Conservation (phyloP, 805 yeast genomes). For the Wickerhamomyces strasburgensis region DNA sequence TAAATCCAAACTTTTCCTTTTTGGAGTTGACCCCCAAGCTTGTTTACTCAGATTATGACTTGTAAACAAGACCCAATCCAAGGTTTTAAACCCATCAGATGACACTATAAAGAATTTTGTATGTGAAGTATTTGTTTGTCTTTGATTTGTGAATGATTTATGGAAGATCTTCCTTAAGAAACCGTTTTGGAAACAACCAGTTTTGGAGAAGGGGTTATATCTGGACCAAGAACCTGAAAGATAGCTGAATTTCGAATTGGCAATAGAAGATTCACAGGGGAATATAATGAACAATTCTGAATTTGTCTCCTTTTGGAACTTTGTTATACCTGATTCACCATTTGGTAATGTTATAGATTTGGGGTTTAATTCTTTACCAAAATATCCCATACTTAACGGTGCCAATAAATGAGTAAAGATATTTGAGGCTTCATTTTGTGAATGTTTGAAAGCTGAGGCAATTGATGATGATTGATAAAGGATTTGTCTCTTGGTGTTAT, state of each 20-base stretch:
- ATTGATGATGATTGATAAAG: conserved; percentile 32
- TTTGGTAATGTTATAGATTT: conserved; percentile 6
- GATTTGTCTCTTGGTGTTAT: conserved; percentile 17
- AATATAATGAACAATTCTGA: conserved; percentile 36
- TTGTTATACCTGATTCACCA: conserved; percentile 12
- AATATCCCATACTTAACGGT: conserved; percentile 16
- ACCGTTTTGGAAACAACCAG: conserved; percentile 33
- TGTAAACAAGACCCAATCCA: conserved; percentile 69
- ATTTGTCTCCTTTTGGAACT: conserved; percentile 25
- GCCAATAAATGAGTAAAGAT: conserved; percentile 23
- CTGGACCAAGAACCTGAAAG: conserved; percentile 47
- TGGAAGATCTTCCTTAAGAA: conserved; percentile 35
- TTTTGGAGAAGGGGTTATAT: conserved; percentile 30
- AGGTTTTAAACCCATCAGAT: conserved; percentile 41
- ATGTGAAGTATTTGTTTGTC: conserved; percentile 47
- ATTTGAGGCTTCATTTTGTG: conserved; percentile 10
- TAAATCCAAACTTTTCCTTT: conserved; percentile 18
- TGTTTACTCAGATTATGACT: conserved; percentile 71
- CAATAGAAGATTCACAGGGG: conserved; percentile 40
- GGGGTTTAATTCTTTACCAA: conserved; percentile 4
- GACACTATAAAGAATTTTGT: conserved; percentile 62
- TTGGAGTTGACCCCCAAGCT: conserved; percentile 67
- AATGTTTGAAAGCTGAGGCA: conserved; percentile 16
- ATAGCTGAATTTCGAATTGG: conserved; percentile 39
- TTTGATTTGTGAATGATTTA: conserved; percentile 26